Evolutionary conservation across 768 basidiomycete genomes (phyloP).

Genomic region (Cantharellus cinnabarinus): DNA sequence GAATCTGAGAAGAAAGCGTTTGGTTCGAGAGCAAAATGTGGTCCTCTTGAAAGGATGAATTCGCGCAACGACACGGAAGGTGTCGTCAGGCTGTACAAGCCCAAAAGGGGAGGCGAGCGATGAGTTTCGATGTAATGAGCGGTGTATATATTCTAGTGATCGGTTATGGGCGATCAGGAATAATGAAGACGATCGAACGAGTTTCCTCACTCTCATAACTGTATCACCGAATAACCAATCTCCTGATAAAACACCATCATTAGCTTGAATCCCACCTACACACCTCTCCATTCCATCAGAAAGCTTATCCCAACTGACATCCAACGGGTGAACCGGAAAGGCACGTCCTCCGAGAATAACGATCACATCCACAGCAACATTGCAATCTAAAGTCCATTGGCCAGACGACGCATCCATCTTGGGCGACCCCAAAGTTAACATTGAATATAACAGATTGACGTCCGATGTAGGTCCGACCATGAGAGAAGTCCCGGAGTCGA

Average conservation of each 20-base stretch:
- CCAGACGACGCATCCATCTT: constrained; percentile 19
- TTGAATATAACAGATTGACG: constrained; percentile 29
- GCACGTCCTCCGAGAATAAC: constrained; percentile 14
- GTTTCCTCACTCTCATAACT: constrained; percentile 26
- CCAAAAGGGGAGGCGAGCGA: neutral
- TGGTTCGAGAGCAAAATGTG: neutral
- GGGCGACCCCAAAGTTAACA: constrained; percentile 17
- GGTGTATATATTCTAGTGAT: constrained; percentile 31
- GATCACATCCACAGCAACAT: constrained; percentile 26
- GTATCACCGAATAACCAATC: constrained; percentile 45
- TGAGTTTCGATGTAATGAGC: constrained; percentile 25
- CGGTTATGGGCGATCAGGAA: neutral
- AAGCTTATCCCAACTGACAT: constrained; percentile 31
- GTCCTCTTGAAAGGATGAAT: neutral
- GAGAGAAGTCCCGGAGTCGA: constrained; percentile 43
- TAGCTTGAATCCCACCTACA: constrained; percentile 34
- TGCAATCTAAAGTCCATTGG: constrained; percentile 32
- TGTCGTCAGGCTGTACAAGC: neutral
- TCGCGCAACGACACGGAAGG: neutral
- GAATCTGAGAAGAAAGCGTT: neutral
- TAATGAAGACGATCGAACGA: neutral
- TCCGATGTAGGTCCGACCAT: constrained; percentile 33
- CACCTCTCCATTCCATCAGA: constrained; percentile 28
- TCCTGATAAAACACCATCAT: constrained; percentile 31
- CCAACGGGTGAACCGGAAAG: constrained; percentile 30